These are phyloP conservation scores for Syzygium grande DNA, from an alignment of 345 rosid genomes.

Conservation along the genomic window DNA sequence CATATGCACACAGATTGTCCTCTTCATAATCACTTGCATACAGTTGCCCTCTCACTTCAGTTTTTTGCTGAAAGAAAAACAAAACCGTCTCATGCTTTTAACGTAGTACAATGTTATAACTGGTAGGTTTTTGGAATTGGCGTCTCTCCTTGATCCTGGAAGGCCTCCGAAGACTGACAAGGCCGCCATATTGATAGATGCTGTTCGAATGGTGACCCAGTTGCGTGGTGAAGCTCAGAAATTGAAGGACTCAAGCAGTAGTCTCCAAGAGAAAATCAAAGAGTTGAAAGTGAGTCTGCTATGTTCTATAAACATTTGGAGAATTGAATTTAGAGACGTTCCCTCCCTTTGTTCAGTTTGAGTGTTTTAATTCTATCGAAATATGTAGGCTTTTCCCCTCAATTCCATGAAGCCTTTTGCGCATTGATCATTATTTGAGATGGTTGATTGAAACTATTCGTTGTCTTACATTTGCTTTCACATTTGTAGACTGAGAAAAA, in stretches of 20 bases:
- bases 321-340: neutral
- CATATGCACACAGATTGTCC: neutral
- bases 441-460: neutral
- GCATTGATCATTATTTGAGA: neutral
- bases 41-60: neutral
- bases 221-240: constrained; percentile 80
- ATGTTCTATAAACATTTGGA: neutral
- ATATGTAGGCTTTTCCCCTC: neutral
- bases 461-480: neutral
- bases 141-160: constrained; percentile 80
- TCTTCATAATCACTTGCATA: neutral
- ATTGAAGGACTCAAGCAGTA: constrained; percentile 75
- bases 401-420: neutral
- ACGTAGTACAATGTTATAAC: neutral
- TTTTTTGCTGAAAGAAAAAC: neutral
- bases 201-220: constrained; percentile 85
- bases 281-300: constrained; percentile 62
- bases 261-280: constrained; percentile 87
- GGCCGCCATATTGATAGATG: constrained; percentile 88
- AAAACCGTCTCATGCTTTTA: neutral
- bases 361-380: neutral
- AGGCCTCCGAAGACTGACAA: constrained; percentile 91
- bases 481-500: constrained; percentile 69
- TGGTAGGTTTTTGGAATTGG: constrained; percentile 81
- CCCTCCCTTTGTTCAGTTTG: neutral